Evolutionary conservation across 2,329 filamentous ascomycete species (phyloP).

Genomic region (Colletotrichum sp.): DNA sequence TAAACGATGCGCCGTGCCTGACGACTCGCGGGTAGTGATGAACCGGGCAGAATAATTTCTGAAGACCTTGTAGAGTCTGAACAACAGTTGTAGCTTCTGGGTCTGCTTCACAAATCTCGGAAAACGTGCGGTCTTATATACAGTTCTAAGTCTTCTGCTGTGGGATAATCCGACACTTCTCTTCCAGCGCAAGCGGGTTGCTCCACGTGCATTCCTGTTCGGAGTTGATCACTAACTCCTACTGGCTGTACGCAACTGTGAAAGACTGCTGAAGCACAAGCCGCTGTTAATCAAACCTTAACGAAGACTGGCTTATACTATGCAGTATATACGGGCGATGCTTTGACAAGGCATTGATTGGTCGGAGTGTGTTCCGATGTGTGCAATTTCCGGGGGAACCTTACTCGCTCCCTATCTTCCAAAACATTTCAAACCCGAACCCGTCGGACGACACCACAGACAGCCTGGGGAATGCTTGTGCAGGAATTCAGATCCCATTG

Average conservation of each 20-base stretch:
- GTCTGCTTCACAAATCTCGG: rapidly evolving
- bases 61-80: background rate
- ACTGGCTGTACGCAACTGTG: background rate
- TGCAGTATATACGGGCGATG: background rate
- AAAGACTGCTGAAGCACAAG: background rate
- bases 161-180: background rate
- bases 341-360: background rate
- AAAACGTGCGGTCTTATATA: background rate
- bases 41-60: background rate
- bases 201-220: background rate
- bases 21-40: background rate
- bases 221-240: background rate
- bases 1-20: background rate
- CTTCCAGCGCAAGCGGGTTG: background rate
- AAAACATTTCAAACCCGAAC: background rate
- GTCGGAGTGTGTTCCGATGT: background rate
- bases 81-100: background rate
- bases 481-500: background rate
- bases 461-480: background rate
- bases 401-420: background rate
- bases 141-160: rapidly evolving
- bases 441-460: background rate
- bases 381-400: background rate
- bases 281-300: background rate
- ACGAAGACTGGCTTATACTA: background rate